Conservation (phyloP, 2,329 filamentous ascomycete species). For the Sphaceloma murrayae region DNA sequence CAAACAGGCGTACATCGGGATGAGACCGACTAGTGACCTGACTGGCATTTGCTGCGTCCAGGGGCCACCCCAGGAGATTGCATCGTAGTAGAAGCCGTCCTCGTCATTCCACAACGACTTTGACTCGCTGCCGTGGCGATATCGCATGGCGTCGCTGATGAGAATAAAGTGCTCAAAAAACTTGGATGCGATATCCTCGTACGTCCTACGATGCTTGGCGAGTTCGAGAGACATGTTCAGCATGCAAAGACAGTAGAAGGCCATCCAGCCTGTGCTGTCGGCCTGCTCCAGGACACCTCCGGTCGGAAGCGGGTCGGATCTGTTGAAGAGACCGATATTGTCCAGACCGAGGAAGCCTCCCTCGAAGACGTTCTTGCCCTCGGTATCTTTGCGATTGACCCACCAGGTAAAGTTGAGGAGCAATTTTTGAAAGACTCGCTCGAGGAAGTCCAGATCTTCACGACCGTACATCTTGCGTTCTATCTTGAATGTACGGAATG, state of each 20-base stretch:
- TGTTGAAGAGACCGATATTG: constrained; percentile 96
- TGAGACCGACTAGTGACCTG: constrained; percentile 82
- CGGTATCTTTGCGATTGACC: constrained; percentile 91
- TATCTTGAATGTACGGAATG: constrained; percentile 95
- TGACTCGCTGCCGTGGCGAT: constrained; percentile 57
- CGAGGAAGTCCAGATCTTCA: constrained; percentile 89
- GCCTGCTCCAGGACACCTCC: constrained; percentile 91
- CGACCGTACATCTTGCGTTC: constrained; percentile 94
- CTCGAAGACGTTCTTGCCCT: constrained; percentile 96
- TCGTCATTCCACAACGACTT: constrained; percentile 92
- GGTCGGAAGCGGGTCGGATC: constrained; percentile 87
- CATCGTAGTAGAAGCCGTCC: constrained; percentile 97
- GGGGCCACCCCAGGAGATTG: constrained; percentile 89
- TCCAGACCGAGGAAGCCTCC: constrained; percentile 91
- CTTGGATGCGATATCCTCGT: constrained; percentile 94
- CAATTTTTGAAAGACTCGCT: constrained; percentile 92
- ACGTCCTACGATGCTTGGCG: constrained; percentile 87
- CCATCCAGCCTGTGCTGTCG: constrained; percentile 98
- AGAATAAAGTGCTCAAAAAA: constrained; percentile 99
- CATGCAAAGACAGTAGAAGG: constrained; percentile 94
- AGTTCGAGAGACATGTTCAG: constrained; percentile 92
- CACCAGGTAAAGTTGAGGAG: constrained; percentile 98
- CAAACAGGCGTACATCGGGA: constrained; percentile 83
- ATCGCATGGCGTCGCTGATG: constrained; percentile 92
- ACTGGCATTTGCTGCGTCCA: constrained; percentile 90